A percentile compares a stretch with the other conserved stretches of the same genome.
Conservation (phyloP, 139 green algal genomes). For the Chlamydomonas schloesseri region DNA sequence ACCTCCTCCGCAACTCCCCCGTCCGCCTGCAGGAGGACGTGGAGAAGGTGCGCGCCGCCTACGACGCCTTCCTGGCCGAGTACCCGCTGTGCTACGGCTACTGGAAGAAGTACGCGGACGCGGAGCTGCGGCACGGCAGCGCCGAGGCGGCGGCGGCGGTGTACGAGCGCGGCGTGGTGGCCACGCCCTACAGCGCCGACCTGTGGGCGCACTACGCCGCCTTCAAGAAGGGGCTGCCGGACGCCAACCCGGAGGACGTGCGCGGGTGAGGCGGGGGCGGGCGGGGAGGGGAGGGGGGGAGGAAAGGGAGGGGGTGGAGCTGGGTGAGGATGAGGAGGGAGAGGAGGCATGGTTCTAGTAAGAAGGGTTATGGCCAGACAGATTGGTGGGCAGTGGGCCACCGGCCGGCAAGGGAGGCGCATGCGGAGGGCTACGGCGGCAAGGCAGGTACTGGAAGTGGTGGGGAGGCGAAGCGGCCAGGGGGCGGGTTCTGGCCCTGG, state of each 20-base stretch:
- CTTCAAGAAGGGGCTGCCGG: conserved; percentile 54
- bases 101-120: conserved; percentile 93
- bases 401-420: too few species aligned
- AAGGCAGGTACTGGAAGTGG: too few species aligned
- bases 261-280: conserved; percentile 57
- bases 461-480: too few species aligned
- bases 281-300: too few species aligned
- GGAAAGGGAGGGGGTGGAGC: too few species aligned
- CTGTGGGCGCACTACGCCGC: conserved; percentile 80
- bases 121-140: conserved; percentile 58
- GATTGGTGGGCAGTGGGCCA: too few species aligned
- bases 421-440: too few species aligned
- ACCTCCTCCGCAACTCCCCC: neutral
- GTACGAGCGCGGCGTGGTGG: conserved; percentile 76
- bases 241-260: conserved; percentile 61
- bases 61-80: conserved; percentile 81
- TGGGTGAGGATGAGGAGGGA: too few species aligned
- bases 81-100: conserved; percentile 92
- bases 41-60: conserved; percentile 65
- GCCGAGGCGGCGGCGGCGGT: conserved; percentile 64
- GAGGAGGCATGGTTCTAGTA: too few species aligned
- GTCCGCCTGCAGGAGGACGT: conserved; percentile 73
- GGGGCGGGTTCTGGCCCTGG: too few species aligned
- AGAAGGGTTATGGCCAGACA: too few species aligned
- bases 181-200: conserved; percentile 82